Base-by-base conservation (phyloP, 1,284 basidiomycete genomes). In the Anthracocystis walkeri region DNA sequence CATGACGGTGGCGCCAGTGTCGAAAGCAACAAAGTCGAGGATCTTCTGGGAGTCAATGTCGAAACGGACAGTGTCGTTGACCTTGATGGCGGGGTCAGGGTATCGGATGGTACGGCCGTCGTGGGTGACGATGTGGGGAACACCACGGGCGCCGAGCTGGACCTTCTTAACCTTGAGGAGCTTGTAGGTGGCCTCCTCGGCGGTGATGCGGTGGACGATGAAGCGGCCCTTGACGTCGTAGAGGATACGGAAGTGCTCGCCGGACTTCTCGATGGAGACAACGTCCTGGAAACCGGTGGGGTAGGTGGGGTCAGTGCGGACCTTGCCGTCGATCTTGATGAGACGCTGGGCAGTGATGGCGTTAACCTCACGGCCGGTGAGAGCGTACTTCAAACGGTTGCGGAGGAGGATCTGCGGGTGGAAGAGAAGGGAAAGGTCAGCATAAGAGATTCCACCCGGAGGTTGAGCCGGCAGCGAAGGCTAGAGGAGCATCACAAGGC, bases 101-200 rank as follows among this genome's bases (percentile, higher is more conserved):
- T 98, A 99, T 82, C 96, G 96, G 88, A 99, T 97, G 80, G 96
- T 99, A 86, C 96, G 94, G 73, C 97, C 96, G 86, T 99, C 97
- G 89, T 99, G 96, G 83, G 96, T 98, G 88, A 98, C 93, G 82
- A 99, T 89, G 89, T 95, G 92, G 64, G 96, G 97, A 60, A 99
- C 95, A 85, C 95, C 95, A 87, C 93, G 93, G 82, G 91, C 90
- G 78, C 97, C 96, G 82, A 99, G 88, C 80, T 94, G 93, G 59
- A 95, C 91, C 85, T 92, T 92, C 87, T 91, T 91, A 82, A 99
- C 96, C 88, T 99, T 99, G 87, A 93, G 90, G 85, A 99, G 94
- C 89, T 99, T 99, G 92, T 96, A 99, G 83, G 90, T 88, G 58
- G 96, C 94, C 88, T 99, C 96, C 89, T 99, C 97, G 57, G 93